Percentiles rank a stretch among this genome's conserved stretches.
phyloP scores from a whole-genome alignment of 805 yeast species.

The Candida broadrunensis region DNA sequence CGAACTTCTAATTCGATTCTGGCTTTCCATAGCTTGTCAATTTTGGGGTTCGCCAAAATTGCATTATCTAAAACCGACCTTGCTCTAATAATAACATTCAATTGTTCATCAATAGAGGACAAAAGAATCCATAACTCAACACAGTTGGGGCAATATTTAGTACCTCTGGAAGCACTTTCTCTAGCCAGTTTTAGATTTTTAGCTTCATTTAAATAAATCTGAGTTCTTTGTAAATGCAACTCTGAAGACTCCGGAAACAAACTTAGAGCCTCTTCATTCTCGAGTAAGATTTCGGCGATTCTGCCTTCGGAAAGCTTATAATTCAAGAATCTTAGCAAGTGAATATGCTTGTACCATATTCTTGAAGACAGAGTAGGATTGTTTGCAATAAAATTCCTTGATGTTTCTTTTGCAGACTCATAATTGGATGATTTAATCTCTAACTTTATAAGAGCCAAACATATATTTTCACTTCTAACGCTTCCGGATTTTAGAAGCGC shows the following conservation, averaged over 20 bases:
- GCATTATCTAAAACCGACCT: constrained; percentile 74
- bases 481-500: constrained; percentile 50
- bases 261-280: constrained; percentile 46
- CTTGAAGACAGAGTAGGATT: constrained; percentile 33
- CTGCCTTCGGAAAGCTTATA: not conserved
- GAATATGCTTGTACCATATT: constrained; percentile 57
- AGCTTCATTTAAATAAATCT: constrained; percentile 38
- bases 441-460: constrained; percentile 72
- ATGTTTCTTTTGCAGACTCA: constrained; percentile 31
- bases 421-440: constrained; percentile 46
- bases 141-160: constrained; percentile 42
- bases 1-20: constrained; percentile 57
- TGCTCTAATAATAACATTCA: constrained; percentile 51
- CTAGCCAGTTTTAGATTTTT: constrained; percentile 39
- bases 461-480: constrained; percentile 47
- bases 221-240: constrained; percentile 62
- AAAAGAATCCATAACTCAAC: constrained; percentile 54
- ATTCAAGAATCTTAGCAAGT: constrained; percentile 16
- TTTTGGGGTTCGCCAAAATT: constrained; percentile 45
- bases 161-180: constrained; percentile 47
- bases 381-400: constrained; percentile 18
- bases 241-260: constrained; percentile 49
- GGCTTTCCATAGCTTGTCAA: constrained; percentile 56
- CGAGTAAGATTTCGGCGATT: constrained; percentile 5
- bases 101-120: constrained; percentile 45